Evolutionary conservation across 306 rosid species (phyloP).

Genomic region (Lathyrus sativus): DNA sequence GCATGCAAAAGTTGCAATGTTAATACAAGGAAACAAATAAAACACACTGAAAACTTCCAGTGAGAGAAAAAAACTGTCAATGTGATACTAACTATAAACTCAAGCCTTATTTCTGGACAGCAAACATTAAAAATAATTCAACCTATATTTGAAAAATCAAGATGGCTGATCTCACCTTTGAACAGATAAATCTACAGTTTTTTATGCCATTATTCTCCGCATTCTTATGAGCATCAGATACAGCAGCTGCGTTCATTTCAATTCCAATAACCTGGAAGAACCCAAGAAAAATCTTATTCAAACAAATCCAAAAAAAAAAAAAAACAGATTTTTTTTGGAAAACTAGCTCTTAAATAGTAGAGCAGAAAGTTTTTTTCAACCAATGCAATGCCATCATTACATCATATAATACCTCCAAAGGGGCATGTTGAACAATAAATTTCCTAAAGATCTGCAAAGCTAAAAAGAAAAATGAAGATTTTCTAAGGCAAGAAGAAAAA

Average conservation of each 20-base stretch:
- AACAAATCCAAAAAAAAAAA: conserved; percentile 3
- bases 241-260: conserved; percentile 97
- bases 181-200: conserved; percentile 78
- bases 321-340: neutral
- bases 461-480: neutral
- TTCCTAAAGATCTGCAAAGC: conserved; percentile 14
- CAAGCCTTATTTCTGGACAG: conserved; percentile 18
- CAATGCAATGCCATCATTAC: conserved; percentile 21
- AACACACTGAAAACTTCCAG: conserved; percentile 15
- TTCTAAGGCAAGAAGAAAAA: neutral
- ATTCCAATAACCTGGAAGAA: conserved; percentile 83
- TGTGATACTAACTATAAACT: conserved; percentile 22
- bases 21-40: conserved; percentile 26
- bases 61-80: conserved; percentile 3
- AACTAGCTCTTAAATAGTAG: neutral
- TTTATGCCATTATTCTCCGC: conserved; percentile 91
- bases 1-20: conserved; percentile 18
- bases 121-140: conserved; percentile 22
- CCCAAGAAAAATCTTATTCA: conserved; percentile 29
- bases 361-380: conserved; percentile 12
- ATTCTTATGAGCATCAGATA: conserved; percentile 83
- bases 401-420: conserved; percentile 22
- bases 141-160: conserved; percentile 30
- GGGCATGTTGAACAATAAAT: conserved; percentile 13
- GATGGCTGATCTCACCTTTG: conserved; percentile 65